These are phyloP conservation scores for Talaromyces sp. DNA, from an alignment of 2,329 filamentous ascomycete genomes.

Conservation along the genomic window DNA sequence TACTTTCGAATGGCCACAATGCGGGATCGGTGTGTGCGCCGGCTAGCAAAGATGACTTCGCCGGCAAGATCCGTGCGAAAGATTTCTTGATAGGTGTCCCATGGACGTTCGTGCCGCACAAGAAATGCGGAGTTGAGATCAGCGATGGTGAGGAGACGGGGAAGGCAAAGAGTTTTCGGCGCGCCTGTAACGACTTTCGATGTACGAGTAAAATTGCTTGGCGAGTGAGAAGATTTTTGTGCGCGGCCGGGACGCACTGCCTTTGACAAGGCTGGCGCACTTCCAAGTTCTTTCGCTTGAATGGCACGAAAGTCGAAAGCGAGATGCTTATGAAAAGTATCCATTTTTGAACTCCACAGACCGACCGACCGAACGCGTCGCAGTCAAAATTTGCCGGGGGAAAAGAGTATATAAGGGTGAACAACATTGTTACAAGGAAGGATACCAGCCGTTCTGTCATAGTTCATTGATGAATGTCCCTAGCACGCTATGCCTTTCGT, in stretches of 20 bases:
- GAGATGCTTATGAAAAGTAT: not conserved
- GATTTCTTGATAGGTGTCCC: constrained; percentile 19
- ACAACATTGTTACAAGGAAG: not conserved
- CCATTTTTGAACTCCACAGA: not conserved
- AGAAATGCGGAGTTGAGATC: not conserved
- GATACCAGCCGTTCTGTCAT: not conserved
- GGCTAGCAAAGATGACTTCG: constrained; percentile 11
- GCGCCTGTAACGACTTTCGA: constrained; percentile 3
- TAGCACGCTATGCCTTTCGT: not conserved
- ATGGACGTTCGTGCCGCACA: constrained; percentile 9
- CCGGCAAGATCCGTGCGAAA: constrained; percentile 18
- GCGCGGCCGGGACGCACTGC: not conserved
- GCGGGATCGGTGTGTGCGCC: constrained; percentile 8
- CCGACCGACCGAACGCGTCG: not conserved
- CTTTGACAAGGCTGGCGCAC: not conserved
- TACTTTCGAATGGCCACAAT: constrained; percentile 18
- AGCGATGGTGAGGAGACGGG: not conserved
- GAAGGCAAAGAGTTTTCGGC: constrained; percentile 2
- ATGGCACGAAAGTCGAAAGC: not conserved
- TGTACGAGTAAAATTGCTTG: not conserved
- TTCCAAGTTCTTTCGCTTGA: not conserved
- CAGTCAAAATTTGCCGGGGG: not conserved
- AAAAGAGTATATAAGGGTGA: not conserved
- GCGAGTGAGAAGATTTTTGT: not conserved
- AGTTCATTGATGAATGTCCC: not conserved